Evolutionary conservation across 768 basidiomycete genomes (phyloP).

Genomic region (Boletus sp.): DNA sequence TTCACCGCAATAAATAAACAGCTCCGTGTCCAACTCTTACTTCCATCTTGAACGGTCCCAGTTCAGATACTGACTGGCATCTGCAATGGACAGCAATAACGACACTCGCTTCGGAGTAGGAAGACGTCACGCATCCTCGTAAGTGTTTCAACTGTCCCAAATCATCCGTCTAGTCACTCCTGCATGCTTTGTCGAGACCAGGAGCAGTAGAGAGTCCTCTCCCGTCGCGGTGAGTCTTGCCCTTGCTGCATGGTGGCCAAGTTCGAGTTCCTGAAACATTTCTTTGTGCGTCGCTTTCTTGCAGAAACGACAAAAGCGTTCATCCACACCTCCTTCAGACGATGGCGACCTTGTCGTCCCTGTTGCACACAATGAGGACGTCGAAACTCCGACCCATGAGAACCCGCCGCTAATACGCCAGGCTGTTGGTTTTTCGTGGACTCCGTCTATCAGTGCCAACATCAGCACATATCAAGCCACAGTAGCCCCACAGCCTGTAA

Average conservation of each 20-base stretch:
- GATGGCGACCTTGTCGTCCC: slow-evolving; percentile 43
- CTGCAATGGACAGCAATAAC: slow-evolving; percentile 24
- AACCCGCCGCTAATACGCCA: slow-evolving; percentile 53
- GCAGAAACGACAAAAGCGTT: slow-evolving; percentile 43
- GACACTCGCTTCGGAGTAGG: slow-evolving; percentile 21
- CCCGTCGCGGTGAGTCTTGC: slow-evolving; percentile 40
- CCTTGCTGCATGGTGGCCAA: not conserved
- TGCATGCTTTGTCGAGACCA: slow-evolving; percentile 22
- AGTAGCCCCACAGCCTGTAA: slow-evolving; percentile 18
- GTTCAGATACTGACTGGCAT: not conserved
- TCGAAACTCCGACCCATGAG: slow-evolving; percentile 46
- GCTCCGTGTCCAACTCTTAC: not conserved
- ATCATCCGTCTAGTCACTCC: slow-evolving; percentile 2
- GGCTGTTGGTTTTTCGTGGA: slow-evolving; percentile 51
- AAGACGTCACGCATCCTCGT: slow-evolving; percentile 40
- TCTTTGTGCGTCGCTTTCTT: not conserved
- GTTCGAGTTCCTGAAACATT: not conserved
- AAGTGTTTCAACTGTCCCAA: slow-evolving; percentile 14
- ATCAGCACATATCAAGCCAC: slow-evolving; percentile 31
- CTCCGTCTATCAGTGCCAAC: slow-evolving; percentile 25
- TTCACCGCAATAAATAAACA: not conserved
- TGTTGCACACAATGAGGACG: slow-evolving; percentile 35
- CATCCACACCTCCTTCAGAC: slow-evolving; percentile 52
- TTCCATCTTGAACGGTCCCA: not conserved
- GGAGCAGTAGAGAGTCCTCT: slow-evolving; percentile 59